Evolutionary conservation across 2,329 filamentous ascomycete genomes (phyloP).

Genomic region (Hymenoscyphus repandus): DNA sequence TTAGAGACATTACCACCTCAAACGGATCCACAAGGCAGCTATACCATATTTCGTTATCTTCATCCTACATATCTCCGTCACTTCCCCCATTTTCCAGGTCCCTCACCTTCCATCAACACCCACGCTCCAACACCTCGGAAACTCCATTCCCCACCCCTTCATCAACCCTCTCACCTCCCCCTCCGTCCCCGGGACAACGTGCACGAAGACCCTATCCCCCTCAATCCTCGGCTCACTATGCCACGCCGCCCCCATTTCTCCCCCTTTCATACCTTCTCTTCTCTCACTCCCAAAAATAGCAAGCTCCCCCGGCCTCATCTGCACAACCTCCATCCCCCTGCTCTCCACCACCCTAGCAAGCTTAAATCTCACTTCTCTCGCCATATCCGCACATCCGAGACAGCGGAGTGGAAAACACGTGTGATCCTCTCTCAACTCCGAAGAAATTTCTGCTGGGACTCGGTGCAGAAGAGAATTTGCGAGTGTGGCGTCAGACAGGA

Average conservation of each 20-base stretch:
- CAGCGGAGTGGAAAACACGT: conserved; percentile 4
- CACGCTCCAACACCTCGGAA: conserved; percentile 8
- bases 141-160: conserved; percentile 8
- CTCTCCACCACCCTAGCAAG: conserved; percentile 2
- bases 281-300: conserved; percentile 6
- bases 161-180: conserved; percentile 3
- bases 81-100: no score
- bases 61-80: no score
- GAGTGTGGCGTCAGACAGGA: neutral
- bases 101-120: conserved; percentile 3
- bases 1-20: no score
- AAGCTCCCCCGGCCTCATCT: neutral
- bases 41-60: no score
- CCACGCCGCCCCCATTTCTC: neutral
- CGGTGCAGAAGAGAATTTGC: neutral
- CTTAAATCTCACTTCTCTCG: neutral
- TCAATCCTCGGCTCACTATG: conserved; percentile 7
- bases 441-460: neutral
- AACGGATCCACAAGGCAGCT: no score
- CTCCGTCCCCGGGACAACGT: conserved; percentile 8
- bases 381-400: conserved; percentile 9
- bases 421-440: neutral
- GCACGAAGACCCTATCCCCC: conserved; percentile 8
- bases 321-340: conserved; percentile 2
- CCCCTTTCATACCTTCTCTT: neutral